Conservation (phyloP, 1,139 yeast genomes). For the Entelexis paramagnoliae region DNA sequence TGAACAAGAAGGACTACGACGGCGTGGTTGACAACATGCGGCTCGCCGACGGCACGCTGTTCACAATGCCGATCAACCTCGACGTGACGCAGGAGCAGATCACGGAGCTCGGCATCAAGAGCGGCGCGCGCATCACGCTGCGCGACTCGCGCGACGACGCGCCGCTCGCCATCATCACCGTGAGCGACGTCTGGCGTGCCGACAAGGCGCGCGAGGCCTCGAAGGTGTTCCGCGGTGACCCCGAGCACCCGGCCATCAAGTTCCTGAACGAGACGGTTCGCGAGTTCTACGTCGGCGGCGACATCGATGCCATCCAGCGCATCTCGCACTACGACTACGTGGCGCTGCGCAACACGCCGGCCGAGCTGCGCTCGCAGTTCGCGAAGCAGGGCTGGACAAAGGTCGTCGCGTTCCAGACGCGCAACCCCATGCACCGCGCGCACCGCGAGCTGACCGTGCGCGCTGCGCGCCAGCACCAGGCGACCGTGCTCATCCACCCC, state of each 20-base stretch:
- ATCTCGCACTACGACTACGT: constrained; percentile 89
- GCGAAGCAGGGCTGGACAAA: constrained; percentile 72
- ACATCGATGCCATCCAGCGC: constrained; percentile 67
- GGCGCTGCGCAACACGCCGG: constrained; percentile 79
- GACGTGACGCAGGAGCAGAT: constrained; percentile 58
- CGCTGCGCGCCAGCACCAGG: constrained; percentile 72
- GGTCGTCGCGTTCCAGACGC: constrained; percentile 93
- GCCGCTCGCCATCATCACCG: constrained; percentile 69
- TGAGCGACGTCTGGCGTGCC: constrained; percentile 72
- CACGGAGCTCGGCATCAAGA: constrained; percentile 33
- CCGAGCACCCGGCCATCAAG: constrained; percentile 87
- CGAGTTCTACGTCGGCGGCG: constrained; percentile 81
- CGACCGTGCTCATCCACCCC: constrained; percentile 85
- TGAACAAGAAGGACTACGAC: constrained; percentile 68
- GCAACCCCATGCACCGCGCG: constrained; percentile 98
- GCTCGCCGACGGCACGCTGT: constrained; percentile 63
- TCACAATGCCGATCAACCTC: constrained; percentile 89
- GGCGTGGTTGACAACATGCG: constrained; percentile 72
- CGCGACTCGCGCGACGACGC: constrained; percentile 76
- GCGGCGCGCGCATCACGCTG: constrained; percentile 60
- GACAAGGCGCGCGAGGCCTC: constrained; percentile 70
- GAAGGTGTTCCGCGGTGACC: constrained; percentile 85
- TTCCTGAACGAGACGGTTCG: constrained; percentile 68
- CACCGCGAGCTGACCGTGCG: constrained; percentile 92
- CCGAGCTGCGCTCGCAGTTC: constrained; percentile 80